These are phyloP conservation scores for Calonectria ilicicola DNA, from an alignment of 2,329 filamentous ascomycete species.

Conservation along the genomic window DNA sequence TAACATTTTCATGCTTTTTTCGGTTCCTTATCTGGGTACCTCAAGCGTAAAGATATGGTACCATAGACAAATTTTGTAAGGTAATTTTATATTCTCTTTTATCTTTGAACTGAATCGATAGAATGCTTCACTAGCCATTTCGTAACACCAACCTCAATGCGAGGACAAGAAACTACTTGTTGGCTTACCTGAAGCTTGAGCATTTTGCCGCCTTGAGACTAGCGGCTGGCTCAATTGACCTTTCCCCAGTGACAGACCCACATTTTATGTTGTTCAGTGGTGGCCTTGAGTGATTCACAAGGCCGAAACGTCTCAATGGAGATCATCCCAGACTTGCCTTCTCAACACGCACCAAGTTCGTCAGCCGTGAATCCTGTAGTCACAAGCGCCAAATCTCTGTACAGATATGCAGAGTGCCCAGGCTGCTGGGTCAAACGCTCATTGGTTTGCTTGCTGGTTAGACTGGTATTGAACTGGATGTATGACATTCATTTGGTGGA, in stretches of 20 bases:
- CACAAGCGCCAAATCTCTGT: constrained; percentile 30
- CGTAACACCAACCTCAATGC: neutral
- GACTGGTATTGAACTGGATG: constrained; percentile 46
- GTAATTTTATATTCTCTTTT: neutral
- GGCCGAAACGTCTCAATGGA: constrained; percentile 32
- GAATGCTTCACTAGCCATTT: neutral
- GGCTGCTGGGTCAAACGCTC: constrained; percentile 47
- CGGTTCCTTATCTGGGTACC: no score
- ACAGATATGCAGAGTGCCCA: constrained; percentile 41
- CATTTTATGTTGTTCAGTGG: neutral
- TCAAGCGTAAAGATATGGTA: no score
- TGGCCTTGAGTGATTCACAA: neutral
- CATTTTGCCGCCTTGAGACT: neutral
- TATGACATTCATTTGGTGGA: constrained; percentile 48
- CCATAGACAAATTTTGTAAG: no score
- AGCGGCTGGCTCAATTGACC: neutral
- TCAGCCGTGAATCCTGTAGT: constrained; percentile 33
- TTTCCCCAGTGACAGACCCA: neutral
- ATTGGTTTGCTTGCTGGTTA: constrained; percentile 41
- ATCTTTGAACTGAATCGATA: neutral
- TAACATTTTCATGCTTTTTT: no score
- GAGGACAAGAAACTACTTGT: neutral
- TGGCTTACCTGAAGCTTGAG: neutral
- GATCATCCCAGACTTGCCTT: constrained; percentile 38
- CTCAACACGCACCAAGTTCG: constrained; percentile 37